Conservation (phyloP, 352 stramenopile species). For the Pythium monospermum region DNA sequence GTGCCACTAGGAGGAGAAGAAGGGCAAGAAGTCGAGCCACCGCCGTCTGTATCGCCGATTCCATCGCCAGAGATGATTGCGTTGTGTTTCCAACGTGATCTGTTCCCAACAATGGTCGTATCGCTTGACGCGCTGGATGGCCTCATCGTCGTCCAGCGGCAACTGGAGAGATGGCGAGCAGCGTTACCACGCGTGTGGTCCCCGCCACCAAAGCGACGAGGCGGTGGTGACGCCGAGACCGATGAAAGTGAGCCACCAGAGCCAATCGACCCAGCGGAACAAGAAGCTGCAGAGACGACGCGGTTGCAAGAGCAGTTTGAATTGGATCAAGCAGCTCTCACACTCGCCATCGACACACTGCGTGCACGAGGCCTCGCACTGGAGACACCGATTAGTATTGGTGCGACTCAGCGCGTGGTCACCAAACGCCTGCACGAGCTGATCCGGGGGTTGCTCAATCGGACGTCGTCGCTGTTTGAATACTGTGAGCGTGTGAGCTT, state of each 20-base stretch:
- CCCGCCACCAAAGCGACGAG: slow-evolving; percentile 7
- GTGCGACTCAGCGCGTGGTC: slow-evolving; percentile 29
- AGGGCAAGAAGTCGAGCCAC: not conserved
- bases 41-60: slow-evolving; percentile 3
- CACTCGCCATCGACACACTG: slow-evolving; percentile 29
- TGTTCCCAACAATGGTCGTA: slow-evolving; percentile 53
- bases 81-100: slow-evolving; percentile 32
- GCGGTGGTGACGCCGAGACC: slow-evolving; percentile 11
- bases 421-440: slow-evolving; percentile 24
- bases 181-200: slow-evolving; percentile 21
- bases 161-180: slow-evolving; percentile 30
- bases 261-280: slow-evolving; percentile 31
- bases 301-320: slow-evolving; percentile 41
- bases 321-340: slow-evolving; percentile 34
- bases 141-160: slow-evolving; percentile 16
- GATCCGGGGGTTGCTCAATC: slow-evolving; percentile 29
- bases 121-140: slow-evolving; percentile 32
- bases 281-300: slow-evolving; percentile 36
- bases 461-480: slow-evolving; percentile 43
- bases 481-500: slow-evolving; percentile 28
- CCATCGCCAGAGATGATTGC: slow-evolving; percentile 35
- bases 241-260: slow-evolving; percentile 14
- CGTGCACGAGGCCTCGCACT: slow-evolving; percentile 33
- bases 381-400: slow-evolving; percentile 21
- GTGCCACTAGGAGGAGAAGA: slow-evolving; percentile 8